Evolutionary conservation across 371 early-diverging fungal genomes (phyloP), one percentile per base, ranked within the genome.

Genomic region (Apophysomyces variabilis): DNA sequence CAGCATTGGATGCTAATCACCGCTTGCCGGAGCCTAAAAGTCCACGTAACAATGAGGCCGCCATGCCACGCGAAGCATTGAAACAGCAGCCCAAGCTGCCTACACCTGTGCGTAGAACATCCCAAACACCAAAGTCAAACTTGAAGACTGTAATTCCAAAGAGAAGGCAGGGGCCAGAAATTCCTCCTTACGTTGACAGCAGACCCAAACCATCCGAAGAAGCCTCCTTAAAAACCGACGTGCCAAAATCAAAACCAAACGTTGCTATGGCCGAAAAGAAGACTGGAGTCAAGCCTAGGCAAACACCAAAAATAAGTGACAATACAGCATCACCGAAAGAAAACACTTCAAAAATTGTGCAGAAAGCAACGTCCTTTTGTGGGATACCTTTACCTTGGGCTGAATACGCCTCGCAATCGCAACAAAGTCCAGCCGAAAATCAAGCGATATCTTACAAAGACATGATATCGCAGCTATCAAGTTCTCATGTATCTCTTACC

Each of bases 321-420:
- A 26, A 26, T 26, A 26, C 32, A 26, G 32, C 32, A 26, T 26
- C 12, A n/a, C 2, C 16, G 16, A 6, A 45, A 45, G 46, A 13
- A 12, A 0, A 45, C 1, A 32, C n/a, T 16, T 4, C 16, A 8
- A 21, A 50, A 0, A 13, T 5, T 50, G 16, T n/a, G 4, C 4
- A 9, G 21, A 50, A 50, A 21, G 8, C 9, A 5, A 21, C n/a
- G 21, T 21, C 21, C 21, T 7, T 21, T 4, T 50, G 54, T 50
- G 61, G 32, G 32, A 43, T 61, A 14, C n/a, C 46, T 32, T 61
- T 61, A 26, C 61, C 61, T 8, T 61, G 61, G 61, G n/a, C 32
- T n/a, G 44, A 61, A 36, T 45, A 46, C 32, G 46, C 46, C 5
- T 14, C 61, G n/a, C 46, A 16, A 18, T 4, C 43, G 14, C 41